Percentiles rank a stretch among this genome's conserved stretches.
These are phyloP conservation scores for Leishmania guyanensis DNA, from an alignment of 208 protist species.

Conservation along the genomic window DNA sequence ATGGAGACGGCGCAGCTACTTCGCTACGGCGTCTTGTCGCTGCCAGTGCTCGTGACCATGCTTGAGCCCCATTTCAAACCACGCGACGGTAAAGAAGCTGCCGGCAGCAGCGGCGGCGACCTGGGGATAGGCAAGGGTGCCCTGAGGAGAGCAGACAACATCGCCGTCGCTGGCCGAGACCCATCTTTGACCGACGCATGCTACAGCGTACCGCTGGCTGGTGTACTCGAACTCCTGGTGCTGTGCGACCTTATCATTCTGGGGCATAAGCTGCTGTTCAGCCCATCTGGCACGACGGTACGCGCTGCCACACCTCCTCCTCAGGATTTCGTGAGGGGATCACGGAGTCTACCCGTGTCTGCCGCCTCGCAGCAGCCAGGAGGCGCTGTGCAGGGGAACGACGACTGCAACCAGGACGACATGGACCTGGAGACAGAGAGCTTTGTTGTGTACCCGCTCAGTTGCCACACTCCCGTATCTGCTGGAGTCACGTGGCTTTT, in stretches of 20 bases:
- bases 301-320: not conserved
- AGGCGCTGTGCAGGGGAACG: not conserved
- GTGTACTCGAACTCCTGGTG: conserved; percentile 27
- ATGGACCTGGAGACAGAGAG: conserved; percentile 30
- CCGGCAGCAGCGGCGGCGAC: not conserved
- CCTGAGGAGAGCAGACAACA: not conserved
- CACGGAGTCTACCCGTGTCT: not conserved
- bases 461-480: conserved; percentile 49
- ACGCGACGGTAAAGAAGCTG: not conserved
- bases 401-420: not conserved
- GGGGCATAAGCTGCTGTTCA: conserved; percentile 30
- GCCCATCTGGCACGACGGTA: not conserved
- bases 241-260: conserved; percentile 33
- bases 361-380: not conserved
- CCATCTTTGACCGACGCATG: not conserved
- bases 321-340: not conserved
- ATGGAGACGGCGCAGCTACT: conserved; percentile 39
- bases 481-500: conserved; percentile 57
- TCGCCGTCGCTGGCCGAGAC: not conserved
- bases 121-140: not conserved
- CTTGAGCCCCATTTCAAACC: conserved; percentile 26
- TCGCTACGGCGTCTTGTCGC: conserved; percentile 20
- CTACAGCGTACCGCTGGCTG: conserved; percentile 26
- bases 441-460: conserved; percentile 70
- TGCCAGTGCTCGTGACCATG: conserved; percentile 25